phyloP scores from a whole-genome alignment of 495 filamentous ascomycete genomes.

The Xylaria telfairii region DNA sequence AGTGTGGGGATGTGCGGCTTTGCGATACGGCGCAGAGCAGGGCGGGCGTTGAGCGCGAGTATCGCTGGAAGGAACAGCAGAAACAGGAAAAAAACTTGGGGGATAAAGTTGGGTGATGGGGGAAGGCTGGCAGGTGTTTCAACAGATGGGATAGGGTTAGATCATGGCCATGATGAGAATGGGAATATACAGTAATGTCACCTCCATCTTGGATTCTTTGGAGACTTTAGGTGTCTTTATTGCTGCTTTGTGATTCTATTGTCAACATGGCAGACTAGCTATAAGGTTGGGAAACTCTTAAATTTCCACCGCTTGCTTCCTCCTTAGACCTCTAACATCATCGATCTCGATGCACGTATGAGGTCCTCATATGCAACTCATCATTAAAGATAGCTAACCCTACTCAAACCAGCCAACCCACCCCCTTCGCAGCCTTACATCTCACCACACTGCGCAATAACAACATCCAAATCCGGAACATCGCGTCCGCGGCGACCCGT shows the following conservation, averaged over 20 bases:
- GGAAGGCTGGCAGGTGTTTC: neutral
- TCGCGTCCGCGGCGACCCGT: constrained; percentile 73
- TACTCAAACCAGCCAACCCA: neutral
- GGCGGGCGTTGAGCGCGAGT: constrained; percentile 30
- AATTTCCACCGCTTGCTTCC: neutral
- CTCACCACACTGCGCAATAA: constrained; percentile 86
- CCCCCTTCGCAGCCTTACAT: constrained; percentile 65
- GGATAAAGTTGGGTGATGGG: neutral
- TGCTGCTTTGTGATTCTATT: neutral
- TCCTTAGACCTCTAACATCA: neutral
- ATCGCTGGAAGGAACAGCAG: constrained; percentile 27
- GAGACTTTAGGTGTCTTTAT: neutral
- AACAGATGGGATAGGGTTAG: neutral
- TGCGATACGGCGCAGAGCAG: constrained; percentile 34
- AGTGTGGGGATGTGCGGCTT: constrained; percentile 31
- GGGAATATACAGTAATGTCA: constrained; percentile 14
- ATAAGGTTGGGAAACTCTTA: neutral
- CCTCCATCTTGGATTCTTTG: neutral
- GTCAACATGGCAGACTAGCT: neutral
- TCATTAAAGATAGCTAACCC: neutral
- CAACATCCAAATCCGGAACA: constrained; percentile 83
- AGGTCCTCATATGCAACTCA: neutral
- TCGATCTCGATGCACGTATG: neutral
- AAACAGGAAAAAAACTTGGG: neutral
- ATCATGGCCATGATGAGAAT: neutral